Percentiles rank a stretch among this genome's conserved stretches.
phyloP scores from a whole-genome alignment of 2,329 filamentous ascomycete species.

The Didymella pomorum region DNA sequence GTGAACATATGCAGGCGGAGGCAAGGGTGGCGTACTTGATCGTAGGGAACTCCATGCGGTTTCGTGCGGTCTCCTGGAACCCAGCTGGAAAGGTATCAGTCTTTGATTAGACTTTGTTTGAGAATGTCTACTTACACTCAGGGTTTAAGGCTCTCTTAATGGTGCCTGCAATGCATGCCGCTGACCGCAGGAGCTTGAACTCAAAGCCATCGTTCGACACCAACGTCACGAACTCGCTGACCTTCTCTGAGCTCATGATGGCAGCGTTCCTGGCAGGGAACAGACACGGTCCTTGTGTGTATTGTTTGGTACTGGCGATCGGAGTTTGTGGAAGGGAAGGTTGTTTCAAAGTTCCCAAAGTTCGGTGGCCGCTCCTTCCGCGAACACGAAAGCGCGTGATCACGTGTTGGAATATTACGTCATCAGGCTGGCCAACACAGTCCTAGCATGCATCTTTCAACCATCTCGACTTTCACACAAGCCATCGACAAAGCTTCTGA shows the following conservation, averaged over 20 bases:
- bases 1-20: background rate
- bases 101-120: background rate
- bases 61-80: slow-evolving; percentile 71
- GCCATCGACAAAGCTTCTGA: too few relatives aligned
- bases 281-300: background rate
- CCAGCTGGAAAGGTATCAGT: slow-evolving; percentile 56
- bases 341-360: background rate
- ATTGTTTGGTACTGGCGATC: background rate
- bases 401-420: slow-evolving; percentile 5
- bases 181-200: slow-evolving; percentile 76
- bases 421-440: slow-evolving; percentile 1
- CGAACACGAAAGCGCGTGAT: slow-evolving; percentile 11
- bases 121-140: slow-evolving; percentile 60
- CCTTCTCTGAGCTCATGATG: slow-evolving; percentile 32
- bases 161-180: slow-evolving; percentile 72
- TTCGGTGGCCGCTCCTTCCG: background rate
- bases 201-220: slow-evolving; percentile 79
- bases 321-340: background rate
- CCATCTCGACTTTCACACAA: background rate
- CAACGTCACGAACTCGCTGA: slow-evolving; percentile 77
- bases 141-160: slow-evolving; percentile 80
- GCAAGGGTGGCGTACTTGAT: slow-evolving; percentile 67
- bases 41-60: slow-evolving; percentile 72
- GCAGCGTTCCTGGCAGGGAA: background rate
- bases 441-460: background rate